Evolutionary conservation across 2,329 filamentous ascomycete species (phyloP).

Genomic region (Pestalotiopsis sp.): DNA sequence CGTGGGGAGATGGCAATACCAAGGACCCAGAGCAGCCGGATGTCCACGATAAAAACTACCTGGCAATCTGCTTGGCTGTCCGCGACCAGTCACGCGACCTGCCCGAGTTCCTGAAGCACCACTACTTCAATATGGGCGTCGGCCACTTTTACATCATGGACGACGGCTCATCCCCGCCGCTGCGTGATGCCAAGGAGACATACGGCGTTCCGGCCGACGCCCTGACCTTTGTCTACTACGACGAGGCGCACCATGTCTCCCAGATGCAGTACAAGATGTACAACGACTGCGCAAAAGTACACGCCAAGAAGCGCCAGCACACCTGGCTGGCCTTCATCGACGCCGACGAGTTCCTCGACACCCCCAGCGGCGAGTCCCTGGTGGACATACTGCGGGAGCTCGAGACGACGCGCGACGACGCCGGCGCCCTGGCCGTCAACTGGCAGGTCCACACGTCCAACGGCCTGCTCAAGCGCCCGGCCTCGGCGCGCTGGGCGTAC

Average conservation of each 20-base stretch:
- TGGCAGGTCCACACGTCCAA: conserved; percentile 34
- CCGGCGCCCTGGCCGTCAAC: conserved; percentile 34
- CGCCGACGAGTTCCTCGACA: conserved; percentile 36
- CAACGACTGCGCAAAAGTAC: conserved; percentile 19
- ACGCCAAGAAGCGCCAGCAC: conserved; percentile 23
- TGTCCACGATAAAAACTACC: conserved; percentile 13
- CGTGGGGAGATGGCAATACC: neutral
- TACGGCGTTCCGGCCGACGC: conserved; percentile 12
- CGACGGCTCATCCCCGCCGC: conserved; percentile 20
- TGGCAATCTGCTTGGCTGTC: conserved; percentile 19
- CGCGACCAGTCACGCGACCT: conserved; percentile 19
- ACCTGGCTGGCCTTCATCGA: conserved; percentile 37
- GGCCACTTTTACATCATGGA: conserved; percentile 21
- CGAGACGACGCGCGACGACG: conserved; percentile 22
- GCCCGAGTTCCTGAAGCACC: conserved; percentile 20
- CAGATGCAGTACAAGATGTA: conserved; percentile 18
- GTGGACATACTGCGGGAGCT: conserved; percentile 27
- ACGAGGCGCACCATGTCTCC: conserved; percentile 14
- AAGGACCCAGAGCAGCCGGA: neutral
- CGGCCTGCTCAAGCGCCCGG: conserved; percentile 25
- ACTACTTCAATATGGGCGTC: conserved; percentile 22
- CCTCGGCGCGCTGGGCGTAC: conserved; percentile 28
- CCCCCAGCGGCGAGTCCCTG: conserved; percentile 25
- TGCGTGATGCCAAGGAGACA: conserved; percentile 5
- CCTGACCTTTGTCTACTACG: conserved; percentile 16